Evolutionary conservation across 2,329 filamentous ascomycete species (phyloP), one percentile per base, ranked within the genome.

Genomic region (Microdochium paspali): DNA sequence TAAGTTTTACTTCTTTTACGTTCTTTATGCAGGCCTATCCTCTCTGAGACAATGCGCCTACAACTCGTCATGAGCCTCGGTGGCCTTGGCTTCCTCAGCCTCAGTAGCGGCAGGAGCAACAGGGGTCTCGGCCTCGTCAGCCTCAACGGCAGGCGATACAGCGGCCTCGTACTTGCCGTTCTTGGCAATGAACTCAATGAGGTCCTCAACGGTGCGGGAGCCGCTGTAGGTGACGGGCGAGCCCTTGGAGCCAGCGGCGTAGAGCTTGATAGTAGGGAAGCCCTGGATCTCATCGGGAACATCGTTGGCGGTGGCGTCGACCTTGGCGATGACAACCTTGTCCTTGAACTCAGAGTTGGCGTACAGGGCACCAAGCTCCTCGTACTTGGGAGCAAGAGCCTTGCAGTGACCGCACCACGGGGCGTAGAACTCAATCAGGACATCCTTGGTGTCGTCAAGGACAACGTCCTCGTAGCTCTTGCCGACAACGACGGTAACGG

Each of bases 341-440:
- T 83, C 77, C 68, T 87, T 86, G 71, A 83, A 85, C 58, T 87
- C 84, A 74, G 85, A 75, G 81, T 81, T 69, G 80, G 81, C 76
- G 73, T 89, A 96, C 50, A 82, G 76, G 50, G 76, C 69, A 48
- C 80, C 93, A 50, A 98, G 86, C 68, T 96, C 88, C 54, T 98
- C 93, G 70, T 96, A 98, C 69, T 95, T 85, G 61, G 93, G 93
- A 49, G 93, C 91, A 53, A 98, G 85, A 69, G 82, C 90, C 82
- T 97, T 97, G 88, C 93, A 98, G 82, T 98, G 93, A 59, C 93
- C 93, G 68, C 93, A 98, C 93, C 93, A 98, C 54, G 93, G 93
- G 50, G 93, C 93, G 74, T 98, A 98, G 76, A 95, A 97, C 77
- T 98, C 93, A 54, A 98, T 72, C 56, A 98, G 80, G 50, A 98